Evolutionary conservation across 345 rosid genomes (phyloP).

Genomic region (Citrus cavaleriei): DNA sequence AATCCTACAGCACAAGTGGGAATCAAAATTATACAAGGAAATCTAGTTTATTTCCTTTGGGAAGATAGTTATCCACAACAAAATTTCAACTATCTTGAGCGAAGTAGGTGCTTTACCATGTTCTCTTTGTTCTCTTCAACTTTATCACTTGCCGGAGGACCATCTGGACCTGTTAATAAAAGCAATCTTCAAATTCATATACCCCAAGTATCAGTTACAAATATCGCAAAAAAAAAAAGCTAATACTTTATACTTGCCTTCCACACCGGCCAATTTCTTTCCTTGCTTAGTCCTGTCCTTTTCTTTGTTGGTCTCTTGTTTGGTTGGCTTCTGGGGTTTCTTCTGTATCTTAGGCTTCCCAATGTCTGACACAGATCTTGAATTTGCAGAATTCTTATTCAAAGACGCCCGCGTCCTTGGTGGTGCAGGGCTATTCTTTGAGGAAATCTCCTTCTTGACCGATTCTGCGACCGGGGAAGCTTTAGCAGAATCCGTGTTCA

Average conservation of each 20-base stretch:
- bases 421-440: constrained; percentile 36
- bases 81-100: neutral
- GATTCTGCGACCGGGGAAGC: constrained; percentile 31
- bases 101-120: constrained; percentile 35
- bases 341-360: constrained; percentile 39
- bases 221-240: neutral
- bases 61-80: neutral
- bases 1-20: constrained; percentile 25
- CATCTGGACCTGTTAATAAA: constrained; percentile 36
- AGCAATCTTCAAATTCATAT: neutral
- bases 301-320: constrained; percentile 37
- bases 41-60: neutral
- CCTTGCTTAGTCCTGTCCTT: constrained; percentile 42
- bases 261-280: constrained; percentile 40
- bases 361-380: constrained; percentile 38
- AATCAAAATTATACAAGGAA: neutral
- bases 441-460: constrained; percentile 33
- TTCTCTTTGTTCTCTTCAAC: constrained; percentile 81
- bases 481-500: constrained; percentile 39
- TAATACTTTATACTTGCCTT: constrained; percentile 34
- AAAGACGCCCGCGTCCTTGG: constrained; percentile 35
- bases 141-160: constrained; percentile 23
- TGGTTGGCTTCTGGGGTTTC: constrained; percentile 48
- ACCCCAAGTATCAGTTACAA: neutral
- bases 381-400: constrained; percentile 34